These are phyloP conservation scores for Volutella citrinella DNA, from an alignment of 2,329 filamentous ascomycete genomes.

Conservation along the genomic window DNA sequence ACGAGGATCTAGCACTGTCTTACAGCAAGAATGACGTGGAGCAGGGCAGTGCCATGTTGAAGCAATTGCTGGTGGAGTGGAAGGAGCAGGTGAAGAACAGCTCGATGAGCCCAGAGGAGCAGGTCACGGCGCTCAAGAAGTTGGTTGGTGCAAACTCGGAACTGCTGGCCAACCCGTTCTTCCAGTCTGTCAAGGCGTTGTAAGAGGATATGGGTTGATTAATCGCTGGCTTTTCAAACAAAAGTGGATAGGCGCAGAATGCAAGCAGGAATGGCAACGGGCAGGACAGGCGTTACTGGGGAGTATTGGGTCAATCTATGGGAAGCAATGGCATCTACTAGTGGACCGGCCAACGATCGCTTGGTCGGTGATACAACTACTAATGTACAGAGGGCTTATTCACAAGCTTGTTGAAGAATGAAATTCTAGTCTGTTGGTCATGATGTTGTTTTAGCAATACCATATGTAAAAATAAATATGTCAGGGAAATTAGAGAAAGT, in stretches of 20 bases:
- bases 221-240: conserved; percentile 6
- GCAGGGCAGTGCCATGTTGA: conserved; percentile 80
- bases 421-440: too few relatives aligned
- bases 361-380: too few relatives aligned
- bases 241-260: conserved; percentile 1
- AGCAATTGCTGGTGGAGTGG: conserved; percentile 80
- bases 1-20: conserved; percentile 56
- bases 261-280: conserved; percentile 1
- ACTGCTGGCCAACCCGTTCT: conserved; percentile 64
- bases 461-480: too few relatives aligned
- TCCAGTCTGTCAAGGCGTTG: conserved; percentile 59
- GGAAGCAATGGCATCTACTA: too few relatives aligned
- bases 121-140: conserved; percentile 74
- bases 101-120: conserved; percentile 67
- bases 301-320: too few relatives aligned
- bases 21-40: conserved; percentile 86
- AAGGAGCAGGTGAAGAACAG: conserved; percentile 68
- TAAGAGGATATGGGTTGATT: conserved; percentile 25
- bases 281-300: too few relatives aligned
- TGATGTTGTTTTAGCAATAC: too few relatives aligned
- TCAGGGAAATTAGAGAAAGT: too few relatives aligned
- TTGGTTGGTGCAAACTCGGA: conserved; percentile 72
- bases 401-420: too few relatives aligned
- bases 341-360: too few relatives aligned
- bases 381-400: too few relatives aligned